These are phyloP conservation scores for Colletotrichum caudatum DNA, from an alignment of 2,329 filamentous ascomycete species.

Conservation along the genomic window DNA sequence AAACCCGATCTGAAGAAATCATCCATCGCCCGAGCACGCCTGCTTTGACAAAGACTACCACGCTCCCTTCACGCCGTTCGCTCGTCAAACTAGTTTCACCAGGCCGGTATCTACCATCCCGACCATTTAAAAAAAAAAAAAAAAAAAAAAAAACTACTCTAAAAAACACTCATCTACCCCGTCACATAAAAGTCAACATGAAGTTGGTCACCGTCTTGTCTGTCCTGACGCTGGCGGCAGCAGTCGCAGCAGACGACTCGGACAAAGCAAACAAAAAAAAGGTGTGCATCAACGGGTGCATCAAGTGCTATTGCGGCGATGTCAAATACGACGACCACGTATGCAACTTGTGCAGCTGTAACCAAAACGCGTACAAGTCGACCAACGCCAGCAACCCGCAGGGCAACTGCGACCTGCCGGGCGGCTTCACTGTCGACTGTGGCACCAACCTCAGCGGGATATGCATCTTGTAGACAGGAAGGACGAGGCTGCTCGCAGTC, in stretches of 20 bases:
- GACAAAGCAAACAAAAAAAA: too few relatives aligned
- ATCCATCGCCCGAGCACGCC: background rate
- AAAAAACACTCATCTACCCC: background rate
- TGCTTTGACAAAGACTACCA: background rate
- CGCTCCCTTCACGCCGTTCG: too few relatives aligned
- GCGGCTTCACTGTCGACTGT: background rate
- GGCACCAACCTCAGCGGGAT: background rate
- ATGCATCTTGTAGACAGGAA: background rate
- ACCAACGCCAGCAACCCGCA: background rate
- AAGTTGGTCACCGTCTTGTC: background rate
- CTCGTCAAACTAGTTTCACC: background rate
- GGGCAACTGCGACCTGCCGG: conserved; percentile 13
- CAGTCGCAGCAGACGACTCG: too few relatives aligned
- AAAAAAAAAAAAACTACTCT: background rate
- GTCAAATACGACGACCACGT: background rate
- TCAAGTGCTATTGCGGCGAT: conserved; percentile 17
- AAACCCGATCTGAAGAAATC: background rate
- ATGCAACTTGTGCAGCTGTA: background rate
- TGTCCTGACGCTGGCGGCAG: background rate
- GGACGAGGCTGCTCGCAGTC: background rate
- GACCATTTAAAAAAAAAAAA: fast-evolving
- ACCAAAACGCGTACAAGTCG: conserved; percentile 8
- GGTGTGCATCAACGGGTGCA: background rate
- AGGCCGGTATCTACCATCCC: background rate
- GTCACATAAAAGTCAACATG: background rate